Evolutionary conservation across 768 basidiomycete genomes (phyloP), one percentile per base, ranked within the genome.

Genomic region (Lepiota subincarnata): DNA sequence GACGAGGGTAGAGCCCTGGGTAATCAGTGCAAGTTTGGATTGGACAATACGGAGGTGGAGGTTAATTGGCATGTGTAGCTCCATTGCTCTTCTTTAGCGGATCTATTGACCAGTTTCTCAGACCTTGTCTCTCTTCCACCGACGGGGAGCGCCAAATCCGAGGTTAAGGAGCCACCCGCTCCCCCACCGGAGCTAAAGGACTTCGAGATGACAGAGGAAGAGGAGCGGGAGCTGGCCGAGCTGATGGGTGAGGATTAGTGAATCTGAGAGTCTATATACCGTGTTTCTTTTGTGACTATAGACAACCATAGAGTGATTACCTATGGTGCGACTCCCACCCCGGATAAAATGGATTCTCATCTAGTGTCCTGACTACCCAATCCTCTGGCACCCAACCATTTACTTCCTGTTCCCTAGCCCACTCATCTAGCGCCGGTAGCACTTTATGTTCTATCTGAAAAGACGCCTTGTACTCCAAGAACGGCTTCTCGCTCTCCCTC

Each of bases 11-110:
- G 89, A 92, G 60, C 82, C 86, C 16, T 94, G 89, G 87, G 76
- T 98, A 38, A 68, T 98, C 35, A 93, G 86, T 55, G 78, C 85
- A 0, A 86, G 92, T 64, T 69, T 98, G 54, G 96, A 98, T 65
- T 82, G 85, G 38, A 97, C 94, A 18, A 74, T 98, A 45, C 77
- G 95, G 57, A 83, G 82, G 63, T 98, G 95, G 95, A 80, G 74
- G 62, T 70, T 95, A 46, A 71, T 79, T 70, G 87, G 83, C 84
- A 64, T 57, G 69, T 60, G 69, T 60, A 20, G 42, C 28, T 22
- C 26, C 24, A n/a, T 18, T 48, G 43, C 51, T 52, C 2, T 26
- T 26, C 2, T 42, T 40, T 6, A 35, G 19, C 18, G 40, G 3
- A 45, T 12, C 41, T 20, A 43, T 26, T 53, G 11, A 52, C 40